A percentile compares a stretch with the other conserved stretches of the same genome.
Conservation (phyloP, 371 early-diverging fungal genomes). For the Lichtheimia hyalospora region DNA sequence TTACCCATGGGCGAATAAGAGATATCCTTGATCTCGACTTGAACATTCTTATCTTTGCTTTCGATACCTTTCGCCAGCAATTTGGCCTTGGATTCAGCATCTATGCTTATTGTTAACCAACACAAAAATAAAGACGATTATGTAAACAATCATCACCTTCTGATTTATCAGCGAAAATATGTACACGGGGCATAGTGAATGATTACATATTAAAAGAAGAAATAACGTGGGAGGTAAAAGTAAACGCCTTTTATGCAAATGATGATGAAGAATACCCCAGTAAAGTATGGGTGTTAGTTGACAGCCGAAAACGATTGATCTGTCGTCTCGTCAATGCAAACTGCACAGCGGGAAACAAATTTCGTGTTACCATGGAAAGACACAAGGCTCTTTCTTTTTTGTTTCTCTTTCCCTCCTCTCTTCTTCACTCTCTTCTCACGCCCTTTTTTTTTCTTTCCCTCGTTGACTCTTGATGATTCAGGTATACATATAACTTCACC, state of each 20-base stretch:
- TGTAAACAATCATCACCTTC: constrained; percentile 1
- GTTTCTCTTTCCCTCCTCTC: neutral
- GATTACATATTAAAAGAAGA: neutral
- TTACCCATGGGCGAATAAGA: constrained; percentile 16
- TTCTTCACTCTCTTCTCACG: neutral
- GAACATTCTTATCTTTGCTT: neutral
- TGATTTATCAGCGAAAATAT: constrained; percentile 27
- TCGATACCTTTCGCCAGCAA: constrained; percentile 19
- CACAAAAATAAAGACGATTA: neutral
- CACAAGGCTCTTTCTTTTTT: neutral
- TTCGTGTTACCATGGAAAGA: constrained; percentile 3
- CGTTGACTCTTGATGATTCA: too few species aligned
- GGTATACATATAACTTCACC: too few species aligned
- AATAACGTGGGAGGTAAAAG: too few species aligned
- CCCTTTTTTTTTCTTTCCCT: constrained; percentile 1
- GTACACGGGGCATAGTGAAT: neutral
- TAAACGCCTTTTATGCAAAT: constrained; percentile 1
- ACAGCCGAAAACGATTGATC: too few species aligned
- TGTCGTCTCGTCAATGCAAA: neutral
- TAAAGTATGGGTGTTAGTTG: too few species aligned
- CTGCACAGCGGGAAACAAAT: neutral
- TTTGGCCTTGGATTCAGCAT: constrained; percentile 15
- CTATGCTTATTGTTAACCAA: neutral
- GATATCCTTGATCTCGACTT: constrained; percentile 23
- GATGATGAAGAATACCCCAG: too few species aligned